These are phyloP conservation scores for Escallonia herrerae DNA, from an alignment of 129 eudicot genomes.

Conservation along the genomic window DNA sequence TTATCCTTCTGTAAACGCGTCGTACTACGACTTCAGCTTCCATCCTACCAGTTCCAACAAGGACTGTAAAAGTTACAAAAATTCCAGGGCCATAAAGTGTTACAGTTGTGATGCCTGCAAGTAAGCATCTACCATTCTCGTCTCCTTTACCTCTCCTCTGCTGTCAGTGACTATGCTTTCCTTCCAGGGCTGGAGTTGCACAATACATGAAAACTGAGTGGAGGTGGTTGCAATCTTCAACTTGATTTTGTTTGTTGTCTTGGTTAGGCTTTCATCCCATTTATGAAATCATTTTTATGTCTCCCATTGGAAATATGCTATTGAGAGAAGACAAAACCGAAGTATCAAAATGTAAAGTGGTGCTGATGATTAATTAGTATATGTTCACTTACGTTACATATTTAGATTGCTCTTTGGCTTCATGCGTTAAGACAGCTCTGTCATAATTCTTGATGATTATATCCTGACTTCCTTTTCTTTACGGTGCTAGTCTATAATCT, in stretches of 20 bases:
- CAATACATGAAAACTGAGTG: slow-evolving; percentile 90
- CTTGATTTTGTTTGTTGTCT: slow-evolving; percentile 55
- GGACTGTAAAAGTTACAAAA: slow-evolving; percentile 79
- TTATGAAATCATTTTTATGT: background rate
- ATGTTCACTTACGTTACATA: too few species aligned
- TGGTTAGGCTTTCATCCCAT: slow-evolving; percentile 43
- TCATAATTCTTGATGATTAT: too few species aligned
- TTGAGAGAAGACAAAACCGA: background rate
- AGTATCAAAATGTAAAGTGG: too few species aligned
- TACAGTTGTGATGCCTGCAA: slow-evolving; percentile 94
- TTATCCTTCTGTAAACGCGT: slow-evolving; percentile 82
- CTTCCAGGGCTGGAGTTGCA: slow-evolving; percentile 88
- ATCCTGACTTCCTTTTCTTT: slow-evolving; percentile 9
- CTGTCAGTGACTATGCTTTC: background rate
- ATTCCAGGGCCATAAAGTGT: slow-evolving; percentile 65
- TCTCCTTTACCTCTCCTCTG: too few species aligned
- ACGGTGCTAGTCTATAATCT: slow-evolving; percentile 51
- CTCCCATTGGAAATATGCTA: too few species aligned
- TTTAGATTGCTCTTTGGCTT: too few species aligned
- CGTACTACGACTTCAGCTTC: slow-evolving; percentile 78
- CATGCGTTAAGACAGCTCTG: too few species aligned
- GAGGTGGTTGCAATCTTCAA: slow-evolving; percentile 92
- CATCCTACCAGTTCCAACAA: slow-evolving; percentile 69
- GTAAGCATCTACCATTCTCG: slow-evolving; percentile 25
- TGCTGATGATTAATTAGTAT: too few species aligned